Conservation (phyloP, 2,329 filamentous ascomycete genomes). For the Ophiostoma pallidulum region DNA sequence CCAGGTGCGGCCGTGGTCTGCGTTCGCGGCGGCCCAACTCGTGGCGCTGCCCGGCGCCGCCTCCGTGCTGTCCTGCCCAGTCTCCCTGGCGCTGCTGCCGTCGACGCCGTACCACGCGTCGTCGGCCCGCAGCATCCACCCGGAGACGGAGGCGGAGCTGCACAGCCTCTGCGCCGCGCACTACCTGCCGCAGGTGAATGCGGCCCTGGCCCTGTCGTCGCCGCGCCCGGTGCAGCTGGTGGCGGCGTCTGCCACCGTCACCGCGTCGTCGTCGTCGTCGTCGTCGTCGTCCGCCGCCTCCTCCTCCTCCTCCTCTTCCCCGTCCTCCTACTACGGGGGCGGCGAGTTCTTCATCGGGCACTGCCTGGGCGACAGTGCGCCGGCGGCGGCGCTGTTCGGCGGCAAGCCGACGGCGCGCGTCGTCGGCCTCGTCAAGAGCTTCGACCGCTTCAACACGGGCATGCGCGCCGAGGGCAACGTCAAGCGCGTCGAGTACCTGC, state of each 20-base stretch:
- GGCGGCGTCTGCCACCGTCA: too few relatives aligned
- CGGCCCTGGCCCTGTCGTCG: slow-evolving; percentile 68
- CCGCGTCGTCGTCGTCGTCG: too few relatives aligned
- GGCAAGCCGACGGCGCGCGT: slow-evolving; percentile 38
- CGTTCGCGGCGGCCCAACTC: slow-evolving; percentile 66
- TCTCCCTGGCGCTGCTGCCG: slow-evolving; percentile 53
- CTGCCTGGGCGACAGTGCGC: slow-evolving; percentile 46
- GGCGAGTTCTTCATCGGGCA: slow-evolving; percentile 53
- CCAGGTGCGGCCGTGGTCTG: slow-evolving; percentile 73
- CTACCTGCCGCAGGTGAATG: slow-evolving; percentile 81
- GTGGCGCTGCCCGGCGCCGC: slow-evolving; percentile 63
- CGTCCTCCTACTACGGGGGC: too few relatives aligned
- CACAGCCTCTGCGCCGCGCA: slow-evolving; percentile 66
- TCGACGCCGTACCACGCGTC: slow-evolving; percentile 36
- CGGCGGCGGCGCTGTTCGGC: slow-evolving; percentile 42
- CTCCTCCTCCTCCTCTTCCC: too few relatives aligned
- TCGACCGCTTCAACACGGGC: slow-evolving; percentile 89
- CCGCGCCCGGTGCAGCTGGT: slow-evolving; percentile 49
- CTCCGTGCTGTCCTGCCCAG: slow-evolving; percentile 60
- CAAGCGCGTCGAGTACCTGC: slow-evolving; percentile 81
- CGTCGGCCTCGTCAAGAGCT: slow-evolving; percentile 72
- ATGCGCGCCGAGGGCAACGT: slow-evolving; percentile 81
- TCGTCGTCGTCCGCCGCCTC: neutral
- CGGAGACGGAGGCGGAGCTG: slow-evolving; percentile 69
- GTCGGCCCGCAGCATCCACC: slow-evolving; percentile 49